Evolutionary conservation across 441 rosid species (phyloP).

Genomic region (Lepidium campestre): DNA sequence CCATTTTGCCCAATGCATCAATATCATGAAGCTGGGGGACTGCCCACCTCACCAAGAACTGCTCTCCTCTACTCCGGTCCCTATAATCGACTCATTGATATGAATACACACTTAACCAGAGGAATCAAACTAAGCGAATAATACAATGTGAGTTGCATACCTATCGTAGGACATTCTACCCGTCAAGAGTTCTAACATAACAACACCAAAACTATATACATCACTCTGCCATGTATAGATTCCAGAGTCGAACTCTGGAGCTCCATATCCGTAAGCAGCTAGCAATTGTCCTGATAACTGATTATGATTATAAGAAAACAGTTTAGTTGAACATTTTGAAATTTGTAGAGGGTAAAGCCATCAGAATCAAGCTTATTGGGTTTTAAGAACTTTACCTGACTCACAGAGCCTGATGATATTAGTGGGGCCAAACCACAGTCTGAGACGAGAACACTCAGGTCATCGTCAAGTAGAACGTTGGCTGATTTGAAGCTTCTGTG

Average conservation of each 20-base stretch:
- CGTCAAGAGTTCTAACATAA: slow-evolving; percentile 93
- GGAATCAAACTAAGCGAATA: background rate
- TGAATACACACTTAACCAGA: slow-evolving; percentile 1
- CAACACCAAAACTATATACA: slow-evolving; percentile 94
- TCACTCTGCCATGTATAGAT: slow-evolving; percentile 80
- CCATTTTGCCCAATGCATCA: slow-evolving; percentile 87
- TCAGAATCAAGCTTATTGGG: background rate
- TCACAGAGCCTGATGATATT: slow-evolving; percentile 76
- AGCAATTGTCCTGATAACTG: slow-evolving; percentile 91
- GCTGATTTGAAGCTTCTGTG: slow-evolving; percentile 89
- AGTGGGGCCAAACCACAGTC: slow-evolving; percentile 91
- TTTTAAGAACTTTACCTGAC: slow-evolving; percentile 57
- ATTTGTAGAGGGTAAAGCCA: background rate
- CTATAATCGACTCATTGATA: slow-evolving; percentile 31
- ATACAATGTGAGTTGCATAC: slow-evolving; percentile 30
- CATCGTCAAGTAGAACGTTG: slow-evolving; percentile 83
- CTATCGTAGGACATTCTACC: slow-evolving; percentile 84
- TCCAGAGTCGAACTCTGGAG: slow-evolving; percentile 94
- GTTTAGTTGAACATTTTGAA: slow-evolving; percentile 19
- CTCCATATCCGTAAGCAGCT: slow-evolving; percentile 81
- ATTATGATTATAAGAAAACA: slow-evolving; percentile 16
- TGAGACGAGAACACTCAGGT: slow-evolving; percentile 64
- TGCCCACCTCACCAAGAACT: slow-evolving; percentile 96
- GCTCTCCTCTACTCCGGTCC: slow-evolving; percentile 68
- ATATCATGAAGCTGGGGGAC: slow-evolving; percentile 94